A percentile compares a stretch with the other conserved stretches of the same genome.
Evolutionary conservation across 345 rosid species (phyloP).

Genomic region (Pelargonium nanum): DNA sequence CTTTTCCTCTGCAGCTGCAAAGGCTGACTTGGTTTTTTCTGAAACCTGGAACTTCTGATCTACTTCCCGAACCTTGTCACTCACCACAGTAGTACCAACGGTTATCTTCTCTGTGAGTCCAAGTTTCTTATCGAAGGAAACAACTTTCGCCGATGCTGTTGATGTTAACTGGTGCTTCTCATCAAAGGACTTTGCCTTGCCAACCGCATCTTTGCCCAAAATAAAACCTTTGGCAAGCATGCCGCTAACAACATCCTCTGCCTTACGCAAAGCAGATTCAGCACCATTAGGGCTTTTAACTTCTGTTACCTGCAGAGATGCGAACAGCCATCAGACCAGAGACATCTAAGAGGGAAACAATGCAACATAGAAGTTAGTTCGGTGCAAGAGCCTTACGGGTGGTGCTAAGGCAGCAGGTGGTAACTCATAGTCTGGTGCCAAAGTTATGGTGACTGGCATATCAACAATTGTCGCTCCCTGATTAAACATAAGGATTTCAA

Average conservation of each 20-base stretch:
- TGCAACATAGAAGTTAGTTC: background rate
- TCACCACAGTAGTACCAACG: slow-evolving; percentile 57
- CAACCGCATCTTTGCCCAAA: slow-evolving; percentile 80
- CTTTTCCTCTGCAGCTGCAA: slow-evolving; percentile 76
- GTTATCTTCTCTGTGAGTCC: slow-evolving; percentile 77
- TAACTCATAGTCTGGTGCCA: slow-evolving; percentile 66
- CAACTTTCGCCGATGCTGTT: slow-evolving; percentile 79
- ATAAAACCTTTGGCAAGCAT: slow-evolving; percentile 93
- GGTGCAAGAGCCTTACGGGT: slow-evolving; percentile 31
- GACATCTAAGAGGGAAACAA: background rate
- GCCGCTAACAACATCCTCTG: slow-evolving; percentile 81
- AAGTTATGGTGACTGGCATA: slow-evolving; percentile 51
- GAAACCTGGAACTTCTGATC: slow-evolving; percentile 92
- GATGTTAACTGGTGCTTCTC: slow-evolving; percentile 88
- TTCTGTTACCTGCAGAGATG: slow-evolving; percentile 32
- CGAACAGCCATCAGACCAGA: slow-evolving; percentile 7
- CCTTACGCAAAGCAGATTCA: slow-evolving; percentile 63
- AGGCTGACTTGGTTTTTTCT: slow-evolving; percentile 85
- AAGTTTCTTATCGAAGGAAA: slow-evolving; percentile 70
- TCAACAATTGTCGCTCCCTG: slow-evolving; percentile 96
- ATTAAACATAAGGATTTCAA: slow-evolving; percentile 8
- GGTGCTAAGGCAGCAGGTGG: slow-evolving; percentile 65
- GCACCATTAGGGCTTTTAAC: slow-evolving; percentile 41
- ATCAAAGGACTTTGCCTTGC: slow-evolving; percentile 75
- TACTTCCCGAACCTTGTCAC: slow-evolving; percentile 85